Base-by-base conservation (phyloP, 768 basidiomycete species). In the Trametopsis cervina region DNA sequence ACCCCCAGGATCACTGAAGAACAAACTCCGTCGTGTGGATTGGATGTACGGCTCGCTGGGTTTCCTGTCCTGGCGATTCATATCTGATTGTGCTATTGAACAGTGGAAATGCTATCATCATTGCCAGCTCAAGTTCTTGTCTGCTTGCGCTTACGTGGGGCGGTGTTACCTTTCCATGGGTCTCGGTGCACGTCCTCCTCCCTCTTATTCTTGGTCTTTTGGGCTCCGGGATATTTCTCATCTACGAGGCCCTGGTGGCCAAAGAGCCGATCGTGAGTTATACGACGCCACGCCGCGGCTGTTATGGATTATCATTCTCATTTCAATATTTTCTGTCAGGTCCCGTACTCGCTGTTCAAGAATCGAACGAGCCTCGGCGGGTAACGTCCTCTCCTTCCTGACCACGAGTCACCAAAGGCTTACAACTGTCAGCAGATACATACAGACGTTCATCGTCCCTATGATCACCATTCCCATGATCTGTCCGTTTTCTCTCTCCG, bases 201-300 rank as follows among this genome's bases (percentile, higher is more conserved):
- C 69, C 72, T 0, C 57, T 73, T 10, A 51, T 66, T 12, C 12
- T 70, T 18, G 71, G 71, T 2, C n/a, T 61, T 6, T 42, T 58
- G 11, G 67, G 68, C 2, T 49, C 70, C 13, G 56, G 47, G 10
- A 42, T 50, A 2, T 71, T 69, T 51, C 42, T 71, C 20, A 38
- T 59, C 13, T 53, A 62, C 47, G 70, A 73, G 47, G 48, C 45
- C 4, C 22, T 23, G 0, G 60, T 53, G 40, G 60, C 64, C 22
- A 54, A 42, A 18, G 40, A 59, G 13, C 61, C 62, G 6, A 54
- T 60, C 15, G 60, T 66, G 23, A 20, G 49, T n/a, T n/a, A n/a
- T n/a, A n/a, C n/a, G n/a, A n/a, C n/a, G n/a, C n/a, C n/a, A n/a
- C n/a, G n/a, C n/a, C 51, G 15, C 15, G 9, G 29, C 15, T 33